Base-by-base conservation (phyloP, 2,329 filamentous ascomycete species). In the Calycina marina region DNA sequence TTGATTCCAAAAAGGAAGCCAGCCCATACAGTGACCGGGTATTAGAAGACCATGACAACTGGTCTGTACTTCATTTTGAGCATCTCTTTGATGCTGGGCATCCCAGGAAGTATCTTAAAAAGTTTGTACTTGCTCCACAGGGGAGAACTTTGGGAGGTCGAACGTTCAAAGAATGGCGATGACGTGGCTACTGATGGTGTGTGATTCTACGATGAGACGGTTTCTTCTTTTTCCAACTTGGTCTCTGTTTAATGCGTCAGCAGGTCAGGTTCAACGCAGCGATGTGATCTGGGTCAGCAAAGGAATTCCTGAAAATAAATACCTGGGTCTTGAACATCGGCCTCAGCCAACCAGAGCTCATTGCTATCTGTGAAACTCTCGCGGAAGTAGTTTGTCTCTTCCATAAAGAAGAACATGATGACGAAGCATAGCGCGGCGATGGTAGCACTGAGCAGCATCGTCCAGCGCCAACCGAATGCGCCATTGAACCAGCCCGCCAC, bases 351-450 rank as follows among this genome's bases (percentile, higher is more conserved):
- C n/a, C n/a, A n/a, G n/a, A n/a, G n/a, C n/a, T n/a, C n/a, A n/a
- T n/a, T n/a, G n/a, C n/a, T n/a, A n/a, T n/a, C n/a, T n/a, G n/a
- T 36, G 6, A 39, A 13, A 4, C 40, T 37, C 5, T 25, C 34
- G n/a, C 47, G 42, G 22, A 48, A 40, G 32, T 45, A 50, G n/a
- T 47, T 72, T 4, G 69, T 72, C 48, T 74, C 70, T 48, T 74
- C 70, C 57, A 72, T 62, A 47, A 65, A 62, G 43, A 74, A 65
- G 52, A 70, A 72, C 2, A 66, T 50, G 40, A 69, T 58, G 12
- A 72, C 43, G 22, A 66, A 62, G 6, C 53, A 56, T 1, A 62
- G 49, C 1, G 52, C 65, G 3, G 54, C 49, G 40, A 73, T 59
- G 16, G 75, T 71, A 4, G 68, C 63, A 18, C 61, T 62, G 56